These are phyloP conservation scores for Saccharomycopsis crataegensis DNA, from an alignment of 1,139 yeast species.

Conservation along the genomic window DNA sequence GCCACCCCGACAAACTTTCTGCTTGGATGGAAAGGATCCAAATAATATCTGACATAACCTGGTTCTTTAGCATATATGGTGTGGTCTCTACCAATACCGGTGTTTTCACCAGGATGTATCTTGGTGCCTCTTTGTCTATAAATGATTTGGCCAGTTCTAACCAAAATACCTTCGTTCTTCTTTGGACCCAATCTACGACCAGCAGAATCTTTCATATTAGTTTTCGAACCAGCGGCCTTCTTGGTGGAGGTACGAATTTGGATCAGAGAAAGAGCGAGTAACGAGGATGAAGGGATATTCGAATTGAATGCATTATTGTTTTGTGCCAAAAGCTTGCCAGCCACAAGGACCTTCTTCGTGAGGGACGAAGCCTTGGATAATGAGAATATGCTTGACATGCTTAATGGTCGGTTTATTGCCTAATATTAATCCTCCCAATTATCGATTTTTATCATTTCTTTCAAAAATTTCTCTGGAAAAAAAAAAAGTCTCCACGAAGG, in stretches of 20 bases:
- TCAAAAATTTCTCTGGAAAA: too few species aligned
- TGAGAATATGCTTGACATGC: neutral
- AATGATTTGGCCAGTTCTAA: slow-evolving; percentile 78
- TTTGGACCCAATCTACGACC: slow-evolving; percentile 94
- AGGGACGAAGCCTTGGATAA: neutral
- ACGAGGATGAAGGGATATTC: neutral
- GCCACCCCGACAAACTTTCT: slow-evolving; percentile 90
- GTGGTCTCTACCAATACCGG: slow-evolving; percentile 87
- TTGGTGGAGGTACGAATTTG: slow-evolving; percentile 89
- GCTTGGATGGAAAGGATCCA: slow-evolving; percentile 95
- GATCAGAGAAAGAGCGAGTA: neutral
- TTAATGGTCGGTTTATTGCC: neutral
- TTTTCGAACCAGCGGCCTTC: slow-evolving; percentile 88
- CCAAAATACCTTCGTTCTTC: slow-evolving; percentile 57
- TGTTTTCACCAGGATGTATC: slow-evolving; percentile 91
- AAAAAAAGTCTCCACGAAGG: too few species aligned
- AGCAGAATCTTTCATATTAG: slow-evolving; percentile 89
- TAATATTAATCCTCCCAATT: too few species aligned
- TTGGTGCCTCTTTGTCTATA: slow-evolving; percentile 97
- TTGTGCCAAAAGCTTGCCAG: neutral
- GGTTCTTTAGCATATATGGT: slow-evolving; percentile 89
- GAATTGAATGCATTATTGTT: slow-evolving; percentile 5
- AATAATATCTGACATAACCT: slow-evolving; percentile 83
- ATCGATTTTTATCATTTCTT: too few species aligned
- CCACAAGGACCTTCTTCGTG: neutral